A percentile compares a stretch with the other conserved stretches of the same genome.
These are phyloP conservation scores for Triticum turgidum DNA, from an alignment of 176 grass and related monocot species.

Conservation along the genomic window DNA sequence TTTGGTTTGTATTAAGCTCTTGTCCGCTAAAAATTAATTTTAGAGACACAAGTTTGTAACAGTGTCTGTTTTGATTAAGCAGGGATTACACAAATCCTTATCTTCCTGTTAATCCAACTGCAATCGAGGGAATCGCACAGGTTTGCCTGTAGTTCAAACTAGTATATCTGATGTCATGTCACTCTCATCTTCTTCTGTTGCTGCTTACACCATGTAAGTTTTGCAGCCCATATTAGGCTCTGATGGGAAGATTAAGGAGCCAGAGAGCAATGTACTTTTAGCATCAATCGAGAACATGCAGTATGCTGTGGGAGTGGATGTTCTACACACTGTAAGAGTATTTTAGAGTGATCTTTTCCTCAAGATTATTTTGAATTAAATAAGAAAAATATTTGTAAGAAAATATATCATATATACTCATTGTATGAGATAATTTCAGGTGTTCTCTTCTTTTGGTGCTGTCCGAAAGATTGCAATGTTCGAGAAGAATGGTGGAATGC, in stretches of 20 bases:
- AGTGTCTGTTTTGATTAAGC: constrained; percentile 31
- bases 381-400: neutral
- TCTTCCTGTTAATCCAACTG: constrained; percentile 94
- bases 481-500: constrained; percentile 92
- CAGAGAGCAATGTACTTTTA: constrained; percentile 88
- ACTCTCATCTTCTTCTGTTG: neutral
- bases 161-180: neutral
- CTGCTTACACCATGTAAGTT: constrained; percentile 27
- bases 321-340: constrained; percentile 88
- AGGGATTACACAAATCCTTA: constrained; percentile 99
- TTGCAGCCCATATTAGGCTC: constrained; percentile 66
- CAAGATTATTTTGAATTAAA: neutral
- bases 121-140: constrained; percentile 78
- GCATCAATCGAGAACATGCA: constrained; percentile 95
- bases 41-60: constrained; percentile 8
- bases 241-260: constrained; percentile 80
- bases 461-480: constrained; percentile 99
- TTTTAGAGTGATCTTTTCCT: constrained; percentile 1
- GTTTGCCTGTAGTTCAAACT: constrained; percentile 41
- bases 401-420: constrained; percentile 14
- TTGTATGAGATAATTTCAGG: constrained; percentile 49
- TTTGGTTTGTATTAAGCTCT: constrained; percentile 15
- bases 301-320: constrained; percentile 93
- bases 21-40: neutral
- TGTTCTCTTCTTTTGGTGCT: constrained; percentile 93